Conservation (phyloP, 176 grass and related monocot species). For the Chrysopogon serrulatus region DNA sequence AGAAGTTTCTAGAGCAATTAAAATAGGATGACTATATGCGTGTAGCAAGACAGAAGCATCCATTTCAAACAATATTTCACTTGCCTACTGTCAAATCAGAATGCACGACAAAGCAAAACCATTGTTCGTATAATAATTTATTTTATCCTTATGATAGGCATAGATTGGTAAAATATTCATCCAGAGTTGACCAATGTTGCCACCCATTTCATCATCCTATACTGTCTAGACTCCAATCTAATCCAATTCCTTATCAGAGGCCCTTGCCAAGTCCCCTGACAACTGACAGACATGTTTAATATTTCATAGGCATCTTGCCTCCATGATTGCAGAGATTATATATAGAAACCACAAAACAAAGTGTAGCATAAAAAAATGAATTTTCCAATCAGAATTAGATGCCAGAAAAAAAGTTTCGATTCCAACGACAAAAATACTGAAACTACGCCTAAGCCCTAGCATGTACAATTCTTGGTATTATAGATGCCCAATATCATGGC, state of each 20-base stretch:
- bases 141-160: background rate
- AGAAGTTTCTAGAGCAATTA: too few relatives aligned
- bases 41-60: background rate
- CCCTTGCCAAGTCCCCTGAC: background rate
- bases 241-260: constrained; percentile 12
- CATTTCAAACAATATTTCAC: background rate
- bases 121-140: background rate
- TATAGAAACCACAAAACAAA: background rate
- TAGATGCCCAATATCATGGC: background rate
- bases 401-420: background rate
- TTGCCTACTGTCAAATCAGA: background rate
- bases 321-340: constrained; percentile 8
- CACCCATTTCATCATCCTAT: background rate
- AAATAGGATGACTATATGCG: background rate
- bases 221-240: constrained; percentile 6
- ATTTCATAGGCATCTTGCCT: background rate
- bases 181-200: background rate
- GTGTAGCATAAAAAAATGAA: background rate
- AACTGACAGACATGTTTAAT: background rate
- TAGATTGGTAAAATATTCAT: background rate
- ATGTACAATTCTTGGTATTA: background rate
- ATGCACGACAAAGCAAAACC: background rate
- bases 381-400: background rate
- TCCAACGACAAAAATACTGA: background rate
- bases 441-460: background rate